Evolutionary conservation across 2,329 filamentous ascomycete species (phyloP).

Genomic region (Ascochyta lentis): DNA sequence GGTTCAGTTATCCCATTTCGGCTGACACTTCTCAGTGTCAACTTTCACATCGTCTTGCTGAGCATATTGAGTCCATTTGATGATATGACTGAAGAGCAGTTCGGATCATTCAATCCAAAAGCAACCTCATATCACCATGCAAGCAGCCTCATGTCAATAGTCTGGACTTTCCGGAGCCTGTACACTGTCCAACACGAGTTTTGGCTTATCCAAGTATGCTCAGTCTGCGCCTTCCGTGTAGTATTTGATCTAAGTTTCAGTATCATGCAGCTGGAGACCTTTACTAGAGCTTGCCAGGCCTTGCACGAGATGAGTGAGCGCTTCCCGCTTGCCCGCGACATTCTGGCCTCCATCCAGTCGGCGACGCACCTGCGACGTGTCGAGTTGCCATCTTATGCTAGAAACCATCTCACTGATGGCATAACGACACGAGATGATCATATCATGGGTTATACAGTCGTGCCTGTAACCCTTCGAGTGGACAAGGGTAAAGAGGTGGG

Average conservation of each 20-base stretch:
- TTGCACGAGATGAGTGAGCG: background rate
- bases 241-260: background rate
- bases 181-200: background rate
- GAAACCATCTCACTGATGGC: background rate
- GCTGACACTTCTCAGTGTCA: background rate
- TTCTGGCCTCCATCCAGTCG: background rate
- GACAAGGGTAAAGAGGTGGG: background rate
- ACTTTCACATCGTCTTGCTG: background rate
- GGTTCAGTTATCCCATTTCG: background rate
- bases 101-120: background rate
- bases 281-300: background rate
- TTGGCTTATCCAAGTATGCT: background rate
- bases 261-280: background rate
- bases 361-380: background rate
- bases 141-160: background rate
- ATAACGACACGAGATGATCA: background rate
- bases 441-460: background rate
- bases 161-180: background rate
- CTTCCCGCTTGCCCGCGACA: background rate
- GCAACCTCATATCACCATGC: background rate
- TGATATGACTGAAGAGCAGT: background rate
- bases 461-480: background rate
- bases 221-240: background rate
- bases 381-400: background rate
- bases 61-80: background rate